These are phyloP conservation scores for Spergularia marina DNA, from an alignment of 148 eudicot genomes.

Conservation along the genomic window DNA sequence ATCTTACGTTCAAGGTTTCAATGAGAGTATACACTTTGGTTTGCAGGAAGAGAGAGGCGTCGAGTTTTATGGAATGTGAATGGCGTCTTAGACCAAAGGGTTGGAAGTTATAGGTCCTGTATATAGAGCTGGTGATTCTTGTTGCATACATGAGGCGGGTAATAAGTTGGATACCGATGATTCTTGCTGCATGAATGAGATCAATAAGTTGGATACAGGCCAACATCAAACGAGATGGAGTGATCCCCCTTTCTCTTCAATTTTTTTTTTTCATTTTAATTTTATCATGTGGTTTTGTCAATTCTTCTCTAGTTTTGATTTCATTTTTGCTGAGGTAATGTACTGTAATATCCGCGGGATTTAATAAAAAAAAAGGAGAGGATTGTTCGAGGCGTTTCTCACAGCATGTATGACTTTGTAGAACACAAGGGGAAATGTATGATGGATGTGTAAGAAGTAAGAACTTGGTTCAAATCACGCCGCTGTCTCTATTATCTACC, in stretches of 20 bases:
- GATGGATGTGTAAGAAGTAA: too few species aligned
- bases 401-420: too few species aligned
- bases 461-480: too few species aligned
- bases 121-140: constrained; percentile 22
- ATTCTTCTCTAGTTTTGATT: constrained; percentile 29
- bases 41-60: constrained; percentile 21
- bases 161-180: constrained; percentile 30
- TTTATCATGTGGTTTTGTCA: constrained; percentile 1
- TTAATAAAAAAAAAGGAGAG: constrained; percentile 1
- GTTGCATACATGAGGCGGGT: constrained; percentile 28
- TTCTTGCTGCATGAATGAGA: constrained; percentile 28
- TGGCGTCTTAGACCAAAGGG: neutral
- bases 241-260: neutral
- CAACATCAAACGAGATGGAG: constrained; percentile 5
- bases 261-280: neutral
- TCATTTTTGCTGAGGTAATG: constrained; percentile 25
- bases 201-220: constrained; percentile 28
- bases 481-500: too few species aligned
- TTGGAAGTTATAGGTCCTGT: constrained; percentile 23
- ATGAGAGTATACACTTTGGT: neutral
- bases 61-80: neutral
- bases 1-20: neutral
- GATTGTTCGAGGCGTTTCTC: constrained; percentile 10
- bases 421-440: too few species aligned
- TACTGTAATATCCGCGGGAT: constrained; percentile 24